These are phyloP conservation scores for Aspergillus clavatus DNA, from an alignment of 2,329 filamentous ascomycete genomes.

Conservation along the genomic window DNA sequence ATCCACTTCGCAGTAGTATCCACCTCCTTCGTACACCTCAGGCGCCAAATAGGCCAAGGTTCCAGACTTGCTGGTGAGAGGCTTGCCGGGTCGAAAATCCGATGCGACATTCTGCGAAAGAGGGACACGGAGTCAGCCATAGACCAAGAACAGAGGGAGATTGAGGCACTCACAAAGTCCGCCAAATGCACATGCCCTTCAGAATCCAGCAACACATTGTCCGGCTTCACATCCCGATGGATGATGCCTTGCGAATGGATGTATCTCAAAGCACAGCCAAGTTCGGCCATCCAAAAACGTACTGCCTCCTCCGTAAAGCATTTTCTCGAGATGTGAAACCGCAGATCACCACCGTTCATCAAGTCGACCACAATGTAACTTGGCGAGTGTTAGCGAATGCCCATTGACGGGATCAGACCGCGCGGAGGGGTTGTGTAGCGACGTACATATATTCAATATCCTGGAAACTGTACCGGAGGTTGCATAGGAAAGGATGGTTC, in stretches of 20 bases:
- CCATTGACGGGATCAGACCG: background rate
- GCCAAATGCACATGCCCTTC: slow-evolving; percentile 95
- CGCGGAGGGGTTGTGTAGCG: background rate
- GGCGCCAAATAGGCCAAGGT: slow-evolving; percentile 93
- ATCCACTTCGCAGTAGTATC: slow-evolving; percentile 85
- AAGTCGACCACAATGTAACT: slow-evolving; percentile 92
- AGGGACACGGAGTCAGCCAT: slow-evolving; percentile 8
- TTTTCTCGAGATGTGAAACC: slow-evolving; percentile 96
- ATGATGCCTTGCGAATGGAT: slow-evolving; percentile 83
- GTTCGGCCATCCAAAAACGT: slow-evolving; percentile 91
- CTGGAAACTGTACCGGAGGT: slow-evolving; percentile 97
- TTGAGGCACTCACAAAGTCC: slow-evolving; percentile 69
- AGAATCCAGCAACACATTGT: slow-evolving; percentile 81
- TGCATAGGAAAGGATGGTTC: slow-evolving; percentile 97
- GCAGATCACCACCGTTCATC: slow-evolving; percentile 94
- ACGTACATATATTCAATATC: slow-evolving; percentile 96
- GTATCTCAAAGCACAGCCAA: slow-evolving; percentile 85
- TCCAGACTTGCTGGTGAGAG: slow-evolving; percentile 90
- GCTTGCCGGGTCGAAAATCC: slow-evolving; percentile 76
- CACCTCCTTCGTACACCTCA: slow-evolving; percentile 86
- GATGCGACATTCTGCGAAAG: slow-evolving; percentile 81
- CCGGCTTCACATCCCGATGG: slow-evolving; percentile 85
- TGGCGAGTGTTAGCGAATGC: slow-evolving; percentile 25
- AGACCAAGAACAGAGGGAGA: background rate
- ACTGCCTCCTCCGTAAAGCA: slow-evolving; percentile 97